These are phyloP conservation scores for Bassia scoparia DNA, from an alignment of 148 eudicot genomes.

Conservation along the genomic window DNA sequence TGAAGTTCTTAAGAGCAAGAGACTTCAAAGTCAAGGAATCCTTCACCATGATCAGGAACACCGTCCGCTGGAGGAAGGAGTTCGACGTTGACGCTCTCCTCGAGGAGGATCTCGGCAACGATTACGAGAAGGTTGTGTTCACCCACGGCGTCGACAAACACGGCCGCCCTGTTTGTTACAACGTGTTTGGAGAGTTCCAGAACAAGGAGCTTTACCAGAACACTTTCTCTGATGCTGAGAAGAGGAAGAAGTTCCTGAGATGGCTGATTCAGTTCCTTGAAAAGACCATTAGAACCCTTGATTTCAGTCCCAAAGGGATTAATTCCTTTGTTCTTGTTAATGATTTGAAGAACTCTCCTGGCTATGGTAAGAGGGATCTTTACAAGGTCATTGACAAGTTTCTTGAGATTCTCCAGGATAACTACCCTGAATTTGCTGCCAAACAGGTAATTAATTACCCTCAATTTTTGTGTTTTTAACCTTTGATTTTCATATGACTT, in stretches of 20 bases:
- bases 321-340: conserved; percentile 57
- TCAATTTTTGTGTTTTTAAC: too few relatives aligned
- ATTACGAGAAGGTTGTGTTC: conserved; percentile 55
- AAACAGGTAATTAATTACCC: conserved; percentile 56
- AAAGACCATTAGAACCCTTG: conserved; percentile 56
- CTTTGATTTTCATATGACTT: not conserved
- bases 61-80: conserved; percentile 58
- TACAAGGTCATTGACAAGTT: conserved; percentile 53
- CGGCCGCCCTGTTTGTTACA: conserved; percentile 61
- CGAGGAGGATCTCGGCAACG: conserved; percentile 43
- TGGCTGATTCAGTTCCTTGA: conserved; percentile 65
- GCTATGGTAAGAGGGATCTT: conserved; percentile 54
- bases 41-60: conserved; percentile 52
- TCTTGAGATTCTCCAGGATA: conserved; percentile 61
- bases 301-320: conserved; percentile 58
- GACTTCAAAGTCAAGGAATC: conserved; percentile 73
- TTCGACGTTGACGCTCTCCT: conserved; percentile 50
- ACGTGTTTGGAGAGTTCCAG: conserved; percentile 59
- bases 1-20: conserved; percentile 61
- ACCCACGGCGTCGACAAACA: conserved; percentile 58
- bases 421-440: conserved; percentile 79
- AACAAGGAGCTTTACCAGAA: conserved; percentile 56
- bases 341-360: conserved; percentile 75
- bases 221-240: conserved; percentile 64
- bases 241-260: conserved; percentile 47